Conservation (phyloP, 192 early-diverging fungal species). For the Podila epicladia region DNA sequence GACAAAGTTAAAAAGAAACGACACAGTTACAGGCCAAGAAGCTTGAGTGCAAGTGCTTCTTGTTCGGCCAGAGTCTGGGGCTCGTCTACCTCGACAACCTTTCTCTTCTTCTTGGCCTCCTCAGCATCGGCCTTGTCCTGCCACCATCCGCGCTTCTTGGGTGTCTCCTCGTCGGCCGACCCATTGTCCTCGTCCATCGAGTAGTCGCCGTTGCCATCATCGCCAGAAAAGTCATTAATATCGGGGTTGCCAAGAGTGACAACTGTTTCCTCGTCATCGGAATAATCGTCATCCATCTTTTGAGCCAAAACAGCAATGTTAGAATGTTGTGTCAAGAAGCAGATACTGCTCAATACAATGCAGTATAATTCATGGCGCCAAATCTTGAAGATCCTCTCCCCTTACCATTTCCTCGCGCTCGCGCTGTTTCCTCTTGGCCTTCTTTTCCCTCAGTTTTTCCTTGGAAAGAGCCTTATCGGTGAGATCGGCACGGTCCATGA, state of each 20-base stretch:
- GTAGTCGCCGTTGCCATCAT: slow-evolving; percentile 21
- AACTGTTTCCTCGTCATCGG: slow-evolving; percentile 26
- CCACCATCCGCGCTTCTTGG: slow-evolving; percentile 51
- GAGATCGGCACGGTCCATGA: slow-evolving; percentile 82
- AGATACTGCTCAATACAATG: neutral
- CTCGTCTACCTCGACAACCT: slow-evolving; percentile 61
- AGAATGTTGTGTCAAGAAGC: too few relatives aligned
- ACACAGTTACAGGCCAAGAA: slow-evolving; percentile 56
- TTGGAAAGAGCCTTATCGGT: slow-evolving; percentile 78
- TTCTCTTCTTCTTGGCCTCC: slow-evolving; percentile 54
- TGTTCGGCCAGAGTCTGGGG: slow-evolving; percentile 68
- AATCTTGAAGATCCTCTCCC: neutral
- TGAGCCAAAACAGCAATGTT: too few relatives aligned
- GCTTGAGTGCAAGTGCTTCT: slow-evolving; percentile 66
- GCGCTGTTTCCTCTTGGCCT: slow-evolving; percentile 70
- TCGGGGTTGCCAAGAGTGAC: slow-evolving; percentile 43
- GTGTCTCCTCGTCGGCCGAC: slow-evolving; percentile 26
- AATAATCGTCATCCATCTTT: slow-evolving; percentile 36
- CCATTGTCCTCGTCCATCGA: slow-evolving; percentile 23
- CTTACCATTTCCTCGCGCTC: slow-evolving; percentile 61
- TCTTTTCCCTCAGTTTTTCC: slow-evolving; percentile 76
- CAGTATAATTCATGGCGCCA: neutral
- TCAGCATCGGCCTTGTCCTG: slow-evolving; percentile 55
- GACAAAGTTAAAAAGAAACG: neutral
- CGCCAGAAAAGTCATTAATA: slow-evolving; percentile 10